Conservation (phyloP, 139 green algal genomes). For the Ettlia oleoabundans region DNA sequence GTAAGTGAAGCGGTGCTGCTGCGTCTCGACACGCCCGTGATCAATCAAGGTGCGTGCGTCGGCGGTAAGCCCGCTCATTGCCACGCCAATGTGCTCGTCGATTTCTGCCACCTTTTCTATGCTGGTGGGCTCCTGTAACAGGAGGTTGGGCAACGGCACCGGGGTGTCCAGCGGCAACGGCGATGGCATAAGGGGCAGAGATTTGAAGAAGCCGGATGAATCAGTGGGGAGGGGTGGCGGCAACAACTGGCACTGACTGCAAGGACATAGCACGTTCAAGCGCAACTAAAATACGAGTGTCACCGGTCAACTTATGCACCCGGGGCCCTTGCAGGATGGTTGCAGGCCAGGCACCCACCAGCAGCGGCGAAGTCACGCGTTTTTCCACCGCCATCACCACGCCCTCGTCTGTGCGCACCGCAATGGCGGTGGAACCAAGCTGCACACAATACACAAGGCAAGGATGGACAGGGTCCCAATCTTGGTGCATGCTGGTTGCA, state of each 20-base stretch:
- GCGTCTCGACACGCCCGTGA: constrained; percentile 92
- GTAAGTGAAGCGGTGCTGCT: constrained; percentile 98
- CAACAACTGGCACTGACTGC: no score
- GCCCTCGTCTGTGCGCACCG: constrained; percentile 90
- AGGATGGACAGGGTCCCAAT: no score
- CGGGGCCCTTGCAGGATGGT: no score
- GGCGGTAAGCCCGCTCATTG: constrained; percentile 96
- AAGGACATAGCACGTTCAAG: no score
- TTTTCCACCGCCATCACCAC: constrained; percentile 98
- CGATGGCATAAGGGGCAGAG: no score
- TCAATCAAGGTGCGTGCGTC: constrained; percentile 98
- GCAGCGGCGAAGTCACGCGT: constrained; percentile 92
- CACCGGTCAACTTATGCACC: no score
- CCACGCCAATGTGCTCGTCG: constrained; percentile 94
- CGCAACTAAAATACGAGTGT: no score
- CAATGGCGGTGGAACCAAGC: constrained; percentile 97
- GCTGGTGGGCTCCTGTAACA: constrained; percentile 84
- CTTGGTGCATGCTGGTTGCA: no score
- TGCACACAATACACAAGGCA: constrained; percentile 63
- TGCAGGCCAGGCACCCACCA: constrained; percentile 66
- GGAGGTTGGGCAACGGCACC: not conserved
- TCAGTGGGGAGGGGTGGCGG: no score
- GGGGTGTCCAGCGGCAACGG: no score
- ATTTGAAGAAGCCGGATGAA: not conserved
- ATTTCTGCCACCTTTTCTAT: constrained; percentile 98